Evolutionary conservation across 805 yeast species (phyloP), one percentile per base, ranked within the genome.

Genomic region (Candida orba): DNA sequence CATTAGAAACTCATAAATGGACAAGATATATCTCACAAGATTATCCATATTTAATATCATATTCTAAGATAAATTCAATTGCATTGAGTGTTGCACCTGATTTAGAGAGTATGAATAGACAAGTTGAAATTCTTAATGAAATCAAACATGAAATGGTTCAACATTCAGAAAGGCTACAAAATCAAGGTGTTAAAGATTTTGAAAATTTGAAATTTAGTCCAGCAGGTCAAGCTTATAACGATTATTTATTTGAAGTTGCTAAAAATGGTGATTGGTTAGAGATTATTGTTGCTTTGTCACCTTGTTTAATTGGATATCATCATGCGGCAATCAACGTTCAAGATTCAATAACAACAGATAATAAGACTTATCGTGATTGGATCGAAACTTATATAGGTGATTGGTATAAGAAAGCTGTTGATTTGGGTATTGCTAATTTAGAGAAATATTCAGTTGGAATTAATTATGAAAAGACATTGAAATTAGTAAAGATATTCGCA

Each of bases 301-400:
- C 95, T 1, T 85, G 95, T 59, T 62, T 84, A 39, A 73, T 79
- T 57, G 95, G 95, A 1, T 74, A 73, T 31, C 69, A 73, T 39
- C 20, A 49, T 13, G 88, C 89, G 2, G 75, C 77, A 0, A 35
- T 46, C 3, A 51, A 56, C 6, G 52, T 60, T 20, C 4, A 27
- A 8, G 65, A 66, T 6, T 27, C 13, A 27, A 57, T 67, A 4
- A 58, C 64, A 5, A 61, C 65, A 10, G 52, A 58, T 4, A 59
- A 58, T 8, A 42, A 54, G 14, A 65, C 60, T 23, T 66, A 63
- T 40, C 42, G 45, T 15, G 62, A 69, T 9, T 85, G 95, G 95
- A 56, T 84, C 15, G 68, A 65, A 17, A 81, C 78, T 44, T 86
- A 86, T 59, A 58, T 69, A 5, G 68, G 81, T 2, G 77, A 75